phyloP scores from a whole-genome alignment of 1,139 yeast species.

The Nakaseomyces uthaithaninus region DNA sequence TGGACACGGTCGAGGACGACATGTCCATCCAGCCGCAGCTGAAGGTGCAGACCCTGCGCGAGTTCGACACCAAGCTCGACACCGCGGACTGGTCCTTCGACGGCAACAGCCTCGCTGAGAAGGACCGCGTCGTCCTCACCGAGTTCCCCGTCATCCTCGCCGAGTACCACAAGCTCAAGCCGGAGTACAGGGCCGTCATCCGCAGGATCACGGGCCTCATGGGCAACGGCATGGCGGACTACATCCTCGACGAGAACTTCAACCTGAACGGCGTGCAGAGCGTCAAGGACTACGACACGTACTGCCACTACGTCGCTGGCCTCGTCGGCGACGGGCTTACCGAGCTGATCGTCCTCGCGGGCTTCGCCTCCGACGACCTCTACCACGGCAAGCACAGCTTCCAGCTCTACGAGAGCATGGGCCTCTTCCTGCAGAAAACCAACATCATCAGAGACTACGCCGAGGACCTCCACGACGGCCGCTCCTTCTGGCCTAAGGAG shows the following conservation, averaged over 20 bases:
- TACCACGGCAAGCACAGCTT: slow-evolving; percentile 42
- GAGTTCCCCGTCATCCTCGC: slow-evolving; percentile 62
- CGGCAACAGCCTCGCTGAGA: slow-evolving; percentile 67
- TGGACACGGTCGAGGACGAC: slow-evolving; percentile 96
- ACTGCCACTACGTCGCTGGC: slow-evolving; percentile 97
- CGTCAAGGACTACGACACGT: slow-evolving; percentile 71
- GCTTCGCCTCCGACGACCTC: slow-evolving; percentile 48
- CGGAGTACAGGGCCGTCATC: slow-evolving; percentile 71
- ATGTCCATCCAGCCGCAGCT: slow-evolving; percentile 68
- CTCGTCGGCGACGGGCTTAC: slow-evolving; percentile 95
- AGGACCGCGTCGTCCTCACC: slow-evolving; percentile 69
- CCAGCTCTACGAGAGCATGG: slow-evolving; percentile 75
- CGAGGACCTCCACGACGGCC: slow-evolving; percentile 85
- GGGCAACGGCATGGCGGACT: slow-evolving; percentile 99
- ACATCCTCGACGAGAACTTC: slow-evolving; percentile 69
- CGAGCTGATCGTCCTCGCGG: slow-evolving; percentile 62
- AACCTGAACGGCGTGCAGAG: slow-evolving; percentile 74
- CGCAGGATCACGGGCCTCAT: slow-evolving; percentile 68
- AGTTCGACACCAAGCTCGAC: slow-evolving; percentile 55
- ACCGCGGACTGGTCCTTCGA: slow-evolving; percentile 72
- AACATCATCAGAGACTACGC: slow-evolving; percentile 92
- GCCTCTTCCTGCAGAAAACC: slow-evolving; percentile 65
- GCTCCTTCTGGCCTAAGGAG: slow-evolving; percentile 95
- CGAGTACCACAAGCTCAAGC: slow-evolving; percentile 66
- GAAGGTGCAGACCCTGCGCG: slow-evolving; percentile 68